Evolutionary conservation across 768 basidiomycete genomes (phyloP).

Genomic region (Mycena metata): DNA sequence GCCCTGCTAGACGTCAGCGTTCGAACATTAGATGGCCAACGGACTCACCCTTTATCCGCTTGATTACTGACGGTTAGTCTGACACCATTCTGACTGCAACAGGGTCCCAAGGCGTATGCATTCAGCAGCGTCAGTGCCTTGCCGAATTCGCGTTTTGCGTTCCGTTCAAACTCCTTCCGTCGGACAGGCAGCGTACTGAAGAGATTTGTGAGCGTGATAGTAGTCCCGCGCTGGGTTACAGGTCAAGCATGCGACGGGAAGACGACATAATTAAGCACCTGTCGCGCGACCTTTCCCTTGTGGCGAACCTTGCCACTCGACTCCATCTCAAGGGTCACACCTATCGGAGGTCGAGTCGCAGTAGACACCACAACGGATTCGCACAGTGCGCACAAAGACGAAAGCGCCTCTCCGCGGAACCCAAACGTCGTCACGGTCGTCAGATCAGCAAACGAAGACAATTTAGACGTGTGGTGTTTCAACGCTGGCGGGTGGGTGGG

Average conservation of each 20-base stretch:
- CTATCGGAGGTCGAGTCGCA: slow-evolving; percentile 83
- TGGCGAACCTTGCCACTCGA: slow-evolving; percentile 70
- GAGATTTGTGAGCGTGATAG: slow-evolving; percentile 75
- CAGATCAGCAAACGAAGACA: slow-evolving; percentile 82
- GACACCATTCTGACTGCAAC: slow-evolving; percentile 79
- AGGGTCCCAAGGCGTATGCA: slow-evolving; percentile 92
- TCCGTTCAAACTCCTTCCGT: slow-evolving; percentile 90
- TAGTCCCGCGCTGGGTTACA: slow-evolving; percentile 86
- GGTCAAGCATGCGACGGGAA: too few relatives aligned
- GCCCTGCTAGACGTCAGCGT: slow-evolving; percentile 54
- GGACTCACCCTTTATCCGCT: slow-evolving; percentile 72
- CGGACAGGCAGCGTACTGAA: slow-evolving; percentile 91
- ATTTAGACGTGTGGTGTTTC: slow-evolving; percentile 95
- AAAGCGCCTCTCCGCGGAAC: slow-evolving; percentile 96
- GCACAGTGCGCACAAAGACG: slow-evolving; percentile 89
- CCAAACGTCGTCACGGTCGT: slow-evolving; percentile 85
- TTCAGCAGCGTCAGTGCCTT: slow-evolving; percentile 87
- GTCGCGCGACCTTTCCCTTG: slow-evolving; percentile 77
- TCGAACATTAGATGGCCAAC: neutral
- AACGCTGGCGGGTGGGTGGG: slow-evolving; percentile 63
- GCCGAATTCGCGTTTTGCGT: slow-evolving; percentile 89
- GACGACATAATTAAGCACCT: slow-evolving; percentile 63
- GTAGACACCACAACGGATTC: slow-evolving; percentile 81
- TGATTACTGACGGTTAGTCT: slow-evolving; percentile 82
- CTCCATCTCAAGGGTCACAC: slow-evolving; percentile 82